A percentile compares a stretch with the other conserved stretches of the same genome.
Conservation (phyloP, 176 grass and related monocot genomes). For the Thalia dealbata region DNA sequence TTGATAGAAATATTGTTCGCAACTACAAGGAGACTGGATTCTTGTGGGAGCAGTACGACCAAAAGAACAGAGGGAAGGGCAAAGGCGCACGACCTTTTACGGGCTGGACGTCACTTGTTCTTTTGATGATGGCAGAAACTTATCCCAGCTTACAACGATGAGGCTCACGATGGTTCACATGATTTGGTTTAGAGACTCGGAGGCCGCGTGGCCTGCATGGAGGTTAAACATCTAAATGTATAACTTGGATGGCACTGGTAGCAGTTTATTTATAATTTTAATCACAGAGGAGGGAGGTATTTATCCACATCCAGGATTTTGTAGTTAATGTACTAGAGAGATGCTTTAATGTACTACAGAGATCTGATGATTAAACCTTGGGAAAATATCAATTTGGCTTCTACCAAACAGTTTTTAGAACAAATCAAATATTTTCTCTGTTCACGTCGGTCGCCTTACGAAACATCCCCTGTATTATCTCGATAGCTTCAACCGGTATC, state of each 20-base stretch:
- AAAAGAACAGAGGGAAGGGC: conserved; percentile 78
- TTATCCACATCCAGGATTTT: too few relatives aligned
- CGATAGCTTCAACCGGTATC: too few relatives aligned
- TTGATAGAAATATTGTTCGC: conserved; percentile 55
- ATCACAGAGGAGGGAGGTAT: too few relatives aligned
- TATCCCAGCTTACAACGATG: conserved; percentile 61
- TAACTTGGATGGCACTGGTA: neutral
- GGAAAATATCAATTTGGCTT: too few relatives aligned
- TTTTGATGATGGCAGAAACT: conserved; percentile 77
- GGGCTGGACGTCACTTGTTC: conserved; percentile 78
- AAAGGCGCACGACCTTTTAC: conserved; percentile 82
- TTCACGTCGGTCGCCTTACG: too few relatives aligned
- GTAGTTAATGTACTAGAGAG: too few relatives aligned
- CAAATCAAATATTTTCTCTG: too few relatives aligned
- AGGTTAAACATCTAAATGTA: neutral
- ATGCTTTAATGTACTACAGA: too few relatives aligned
- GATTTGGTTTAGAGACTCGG: neutral
- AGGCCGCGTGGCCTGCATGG: neutral
- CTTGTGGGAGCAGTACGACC: conserved; percentile 94
- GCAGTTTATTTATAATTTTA: too few relatives aligned
- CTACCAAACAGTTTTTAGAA: too few relatives aligned
- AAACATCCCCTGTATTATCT: too few relatives aligned
- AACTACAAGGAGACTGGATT: conserved; percentile 75
- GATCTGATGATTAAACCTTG: too few relatives aligned
- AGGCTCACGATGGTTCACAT: neutral